Conservation (phyloP, 768 basidiomycete species). For the Zangia roseola region DNA sequence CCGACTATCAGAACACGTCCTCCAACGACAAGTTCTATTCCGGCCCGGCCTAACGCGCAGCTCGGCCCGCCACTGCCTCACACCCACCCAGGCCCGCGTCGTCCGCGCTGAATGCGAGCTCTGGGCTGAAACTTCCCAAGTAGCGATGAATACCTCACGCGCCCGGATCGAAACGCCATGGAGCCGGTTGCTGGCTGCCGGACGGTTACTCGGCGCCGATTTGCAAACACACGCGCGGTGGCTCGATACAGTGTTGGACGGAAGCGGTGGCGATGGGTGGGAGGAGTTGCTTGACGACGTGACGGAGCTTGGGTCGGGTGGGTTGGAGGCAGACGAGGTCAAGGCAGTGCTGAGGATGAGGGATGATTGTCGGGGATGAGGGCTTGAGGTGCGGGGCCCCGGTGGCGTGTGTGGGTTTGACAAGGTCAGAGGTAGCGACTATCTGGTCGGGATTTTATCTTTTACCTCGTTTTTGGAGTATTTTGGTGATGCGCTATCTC, state of each 20-base stretch:
- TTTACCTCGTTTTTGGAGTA: no score
- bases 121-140: constrained; percentile 79
- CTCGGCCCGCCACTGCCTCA: constrained; percentile 17
- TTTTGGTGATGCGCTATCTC: no score
- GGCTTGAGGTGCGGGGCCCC: not conserved
- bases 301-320: constrained; percentile 56
- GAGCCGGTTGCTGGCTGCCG: constrained; percentile 69
- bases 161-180: constrained; percentile 72
- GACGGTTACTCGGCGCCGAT: constrained; percentile 62
- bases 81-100: constrained; percentile 50
- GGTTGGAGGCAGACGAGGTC: constrained; percentile 63
- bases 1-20: constrained; percentile 71
- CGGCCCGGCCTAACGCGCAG: constrained; percentile 62
- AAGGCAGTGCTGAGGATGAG: constrained; percentile 50
- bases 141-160: constrained; percentile 47
- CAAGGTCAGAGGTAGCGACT: no score
- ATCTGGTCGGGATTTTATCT: no score
- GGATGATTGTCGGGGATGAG: constrained; percentile 34
- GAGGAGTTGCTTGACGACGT: constrained; percentile 44
- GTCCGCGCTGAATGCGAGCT: constrained; percentile 73
- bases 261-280: constrained; percentile 42
- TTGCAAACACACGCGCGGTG: constrained; percentile 34
- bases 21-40: constrained; percentile 80
- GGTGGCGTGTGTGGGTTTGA: not conserved
- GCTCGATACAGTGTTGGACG: constrained; percentile 16